Evolutionary conservation across 257 asterid species (phyloP).

Genomic region (Datura wrightii): DNA sequence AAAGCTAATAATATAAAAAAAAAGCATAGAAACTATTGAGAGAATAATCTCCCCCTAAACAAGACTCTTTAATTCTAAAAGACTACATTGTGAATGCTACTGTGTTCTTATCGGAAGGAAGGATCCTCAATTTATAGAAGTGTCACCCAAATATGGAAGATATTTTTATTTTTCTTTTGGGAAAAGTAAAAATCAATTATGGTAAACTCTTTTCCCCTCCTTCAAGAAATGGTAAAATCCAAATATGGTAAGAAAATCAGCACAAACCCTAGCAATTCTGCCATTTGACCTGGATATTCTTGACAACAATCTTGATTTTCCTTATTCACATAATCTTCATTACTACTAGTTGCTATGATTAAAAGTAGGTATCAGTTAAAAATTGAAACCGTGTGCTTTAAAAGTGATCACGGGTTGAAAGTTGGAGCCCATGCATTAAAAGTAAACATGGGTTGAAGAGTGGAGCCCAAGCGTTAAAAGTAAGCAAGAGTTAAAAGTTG

Average conservation of each 20-base stretch:
- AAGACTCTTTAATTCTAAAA: not conserved
- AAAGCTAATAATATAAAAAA: not conserved
- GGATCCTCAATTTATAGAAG: not conserved
- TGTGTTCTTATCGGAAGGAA: not conserved
- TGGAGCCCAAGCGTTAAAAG: not conserved
- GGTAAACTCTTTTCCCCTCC: not conserved
- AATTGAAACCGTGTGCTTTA: not conserved
- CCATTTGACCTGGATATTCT: not conserved
- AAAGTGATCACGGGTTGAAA: not conserved
- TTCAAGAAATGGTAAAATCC: not conserved
- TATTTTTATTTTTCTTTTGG: not conserved
- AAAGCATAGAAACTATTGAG: not conserved
- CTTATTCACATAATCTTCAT: no score
- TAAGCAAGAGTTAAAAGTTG: not conserved
- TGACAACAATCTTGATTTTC: not conserved
- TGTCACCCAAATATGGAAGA: not conserved
- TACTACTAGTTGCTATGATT: not conserved
- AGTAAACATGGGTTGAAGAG: not conserved
- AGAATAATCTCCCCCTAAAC: not conserved
- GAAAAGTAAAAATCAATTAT: not conserved
- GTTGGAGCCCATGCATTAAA: not conserved
- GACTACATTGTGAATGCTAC: not conserved
- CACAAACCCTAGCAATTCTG: not conserved
- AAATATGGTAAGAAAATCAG: not conserved
- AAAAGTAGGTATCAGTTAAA: not conserved